Evolutionary conservation across 176 grass and related monocot species (phyloP), one percentile per base, ranked within the genome.

Genomic region (Hsuehochloa calcarea): DNA sequence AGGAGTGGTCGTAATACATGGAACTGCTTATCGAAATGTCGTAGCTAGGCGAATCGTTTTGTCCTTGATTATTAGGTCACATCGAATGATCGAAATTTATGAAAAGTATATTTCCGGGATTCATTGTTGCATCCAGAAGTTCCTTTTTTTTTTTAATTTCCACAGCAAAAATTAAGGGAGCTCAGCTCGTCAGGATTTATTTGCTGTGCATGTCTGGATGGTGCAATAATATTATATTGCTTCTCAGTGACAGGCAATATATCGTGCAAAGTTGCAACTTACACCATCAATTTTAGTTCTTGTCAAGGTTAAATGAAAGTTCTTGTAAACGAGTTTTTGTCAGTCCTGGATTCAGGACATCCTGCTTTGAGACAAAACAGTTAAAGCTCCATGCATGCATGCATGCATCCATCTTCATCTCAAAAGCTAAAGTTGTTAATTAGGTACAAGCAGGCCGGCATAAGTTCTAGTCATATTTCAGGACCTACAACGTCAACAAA

Each of bases 361-460:
- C 55, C 55, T 23, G 8, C 54, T 58, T 58, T n/a, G 8, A 23
- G 22, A 23, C 55, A 22, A 23, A 59, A 23, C 8, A 23, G 20
- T 20, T 20, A 43, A 46, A 31, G 54, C 22, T 17, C 34, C 68
- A 35, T 38, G 41, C 55, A 72, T 61, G 27, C 55, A 72, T 61
- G 64, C 25, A 83, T 73, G 8, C 43, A 16, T 61, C 27, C 40
- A 14, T 65, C n/a, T 40, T 51, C 46, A 17, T 47, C 12, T 13
- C 17, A 23, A 84, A 84, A 74, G 70, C 70, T 63, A 74, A 85
- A 44, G 37, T 34, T 79, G 31, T 79, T n/a, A n/a, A n/a, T n/a
- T 87, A 84, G 55, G 56, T 70, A 78, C 59, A 34, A 64, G 44
- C 41, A 44, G 20, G 46, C 58, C 17, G 15, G 46, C 46, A n/a